Conservation (phyloP, 306 rosid species). For the Argentina anserina region DNA sequence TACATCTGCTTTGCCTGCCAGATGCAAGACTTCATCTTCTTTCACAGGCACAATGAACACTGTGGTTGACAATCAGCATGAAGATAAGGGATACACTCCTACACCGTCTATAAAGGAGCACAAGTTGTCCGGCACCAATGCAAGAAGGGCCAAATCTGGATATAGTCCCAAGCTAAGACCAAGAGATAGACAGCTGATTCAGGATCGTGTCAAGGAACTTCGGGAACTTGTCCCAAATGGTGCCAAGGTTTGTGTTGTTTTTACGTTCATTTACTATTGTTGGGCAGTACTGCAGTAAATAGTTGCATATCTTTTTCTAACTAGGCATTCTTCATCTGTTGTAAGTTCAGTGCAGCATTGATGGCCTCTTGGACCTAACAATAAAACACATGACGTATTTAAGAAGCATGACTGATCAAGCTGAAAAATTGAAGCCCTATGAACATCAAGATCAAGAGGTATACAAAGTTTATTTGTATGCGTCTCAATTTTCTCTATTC, state of each 20-base stretch:
- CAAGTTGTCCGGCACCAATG: slow-evolving; percentile 32
- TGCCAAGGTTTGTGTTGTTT: slow-evolving; percentile 47
- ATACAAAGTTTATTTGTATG: neutral
- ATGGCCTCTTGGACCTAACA: slow-evolving; percentile 75
- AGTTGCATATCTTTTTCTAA: slow-evolving; percentile 7
- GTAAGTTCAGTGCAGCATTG: slow-evolving; percentile 78
- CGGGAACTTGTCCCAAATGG: slow-evolving; percentile 87
- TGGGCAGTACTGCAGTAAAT: neutral
- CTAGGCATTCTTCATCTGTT: slow-evolving; percentile 4
- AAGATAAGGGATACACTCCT: slow-evolving; percentile 20
- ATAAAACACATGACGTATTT: slow-evolving; percentile 75
- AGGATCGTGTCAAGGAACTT: slow-evolving; percentile 89
- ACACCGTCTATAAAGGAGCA: slow-evolving; percentile 30
- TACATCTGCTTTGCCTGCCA: slow-evolving; percentile 22
- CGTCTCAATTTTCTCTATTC: neutral
- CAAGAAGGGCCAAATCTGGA: slow-evolving; percentile 38
- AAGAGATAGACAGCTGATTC: slow-evolving; percentile 85
- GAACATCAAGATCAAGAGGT: slow-evolving; percentile 45
- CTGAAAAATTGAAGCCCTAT: slow-evolving; percentile 56
- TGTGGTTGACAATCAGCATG: slow-evolving; percentile 29
- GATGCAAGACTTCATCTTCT: slow-evolving; percentile 33
- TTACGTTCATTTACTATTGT: neutral
- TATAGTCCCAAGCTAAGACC: slow-evolving; percentile 57
- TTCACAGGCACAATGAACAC: slow-evolving; percentile 33
- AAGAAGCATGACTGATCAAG: slow-evolving; percentile 53